These are phyloP conservation scores for Alternaria novae-zelandiae DNA, from an alignment of 2,329 filamentous ascomycete species.

Conservation along the genomic window DNA sequence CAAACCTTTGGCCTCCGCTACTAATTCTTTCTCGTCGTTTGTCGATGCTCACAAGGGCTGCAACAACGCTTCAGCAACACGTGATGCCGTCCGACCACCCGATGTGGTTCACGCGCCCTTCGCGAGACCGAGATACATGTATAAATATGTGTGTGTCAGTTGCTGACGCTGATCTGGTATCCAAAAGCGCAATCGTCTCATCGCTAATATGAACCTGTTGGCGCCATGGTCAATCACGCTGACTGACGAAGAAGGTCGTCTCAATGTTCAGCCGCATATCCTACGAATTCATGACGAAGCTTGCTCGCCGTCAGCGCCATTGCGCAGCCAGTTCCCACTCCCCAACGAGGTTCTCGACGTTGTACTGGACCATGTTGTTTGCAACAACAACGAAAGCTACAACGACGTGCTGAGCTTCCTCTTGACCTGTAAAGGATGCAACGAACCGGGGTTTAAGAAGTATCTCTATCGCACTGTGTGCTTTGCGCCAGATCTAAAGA, in stretches of 20 bases:
- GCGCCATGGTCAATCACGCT: neutral
- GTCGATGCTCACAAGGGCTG: neutral
- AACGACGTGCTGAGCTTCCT: neutral
- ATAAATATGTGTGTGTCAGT: neutral
- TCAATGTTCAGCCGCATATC: too few relatives aligned
- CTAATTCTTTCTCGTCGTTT: neutral
- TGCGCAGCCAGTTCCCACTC: too few relatives aligned
- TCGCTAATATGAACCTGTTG: neutral
- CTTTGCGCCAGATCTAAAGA: neutral
- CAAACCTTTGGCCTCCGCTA: neutral
- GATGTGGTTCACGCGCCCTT: too few relatives aligned
- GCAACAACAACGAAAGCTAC: neutral
- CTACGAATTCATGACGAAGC: neutral
- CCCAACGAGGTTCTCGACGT: too few relatives aligned
- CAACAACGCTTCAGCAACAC: neutral
- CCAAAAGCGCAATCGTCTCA: neutral
- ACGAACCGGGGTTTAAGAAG: neutral
- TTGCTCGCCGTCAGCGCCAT: too few relatives aligned
- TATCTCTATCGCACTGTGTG: neutral
- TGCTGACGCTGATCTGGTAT: fast-evolving
- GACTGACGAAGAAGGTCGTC: too few relatives aligned
- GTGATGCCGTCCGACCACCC: neutral
- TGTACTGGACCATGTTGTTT: too few relatives aligned
- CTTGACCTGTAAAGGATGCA: neutral
- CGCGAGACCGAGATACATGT: too few relatives aligned